These are phyloP conservation scores for Globisporangium middletonii DNA, from an alignment of 352 stramenopile species.

Conservation along the genomic window DNA sequence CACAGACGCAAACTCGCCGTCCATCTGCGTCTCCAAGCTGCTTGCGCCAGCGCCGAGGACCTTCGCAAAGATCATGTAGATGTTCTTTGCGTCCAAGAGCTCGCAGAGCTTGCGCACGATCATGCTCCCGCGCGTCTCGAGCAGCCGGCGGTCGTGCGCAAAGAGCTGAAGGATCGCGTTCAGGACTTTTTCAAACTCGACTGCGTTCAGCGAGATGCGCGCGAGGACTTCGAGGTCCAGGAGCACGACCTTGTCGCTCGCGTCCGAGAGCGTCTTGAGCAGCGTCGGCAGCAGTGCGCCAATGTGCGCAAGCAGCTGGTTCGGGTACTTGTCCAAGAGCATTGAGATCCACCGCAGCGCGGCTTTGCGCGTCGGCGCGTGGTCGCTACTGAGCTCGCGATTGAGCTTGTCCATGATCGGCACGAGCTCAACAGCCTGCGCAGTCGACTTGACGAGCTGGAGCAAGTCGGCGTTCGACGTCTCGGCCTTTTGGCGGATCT, in stretches of 20 bases:
- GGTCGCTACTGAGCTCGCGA: slow-evolving; percentile 91
- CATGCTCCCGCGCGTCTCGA: slow-evolving; percentile 95
- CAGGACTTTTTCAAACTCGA: slow-evolving; percentile 90
- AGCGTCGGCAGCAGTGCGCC: slow-evolving; percentile 91
- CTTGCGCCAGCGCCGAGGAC: slow-evolving; percentile 82
- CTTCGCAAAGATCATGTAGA: slow-evolving; percentile 97
- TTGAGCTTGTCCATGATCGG: slow-evolving; percentile 95
- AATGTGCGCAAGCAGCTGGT: slow-evolving; percentile 92
- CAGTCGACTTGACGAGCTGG: slow-evolving; percentile 91
- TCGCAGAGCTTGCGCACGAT: slow-evolving; percentile 98
- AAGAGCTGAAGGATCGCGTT: slow-evolving; percentile 96
- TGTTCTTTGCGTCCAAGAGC: slow-evolving; percentile 95
- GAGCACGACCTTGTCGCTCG: slow-evolving; percentile 95
- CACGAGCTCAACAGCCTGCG: slow-evolving; percentile 86
- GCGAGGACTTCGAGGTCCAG: slow-evolving; percentile 95
- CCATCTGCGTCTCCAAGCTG: slow-evolving; percentile 36
- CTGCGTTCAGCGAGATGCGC: slow-evolving; percentile 91
- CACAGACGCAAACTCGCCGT: slow-evolving; percentile 95
- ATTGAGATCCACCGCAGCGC: slow-evolving; percentile 97
- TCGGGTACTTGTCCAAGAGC: slow-evolving; percentile 95
- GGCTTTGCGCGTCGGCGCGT: slow-evolving; percentile 96
- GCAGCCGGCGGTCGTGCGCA: slow-evolving; percentile 69
- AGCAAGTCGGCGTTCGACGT: slow-evolving; percentile 96
- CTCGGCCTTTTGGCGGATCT: slow-evolving; percentile 95
- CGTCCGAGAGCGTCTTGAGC: slow-evolving; percentile 95